Percentiles rank a stretch among this genome's conserved stretches.
These are phyloP conservation scores for Pontederia crassipes DNA, from an alignment of 176 grass and related monocot species.

Conservation along the genomic window DNA sequence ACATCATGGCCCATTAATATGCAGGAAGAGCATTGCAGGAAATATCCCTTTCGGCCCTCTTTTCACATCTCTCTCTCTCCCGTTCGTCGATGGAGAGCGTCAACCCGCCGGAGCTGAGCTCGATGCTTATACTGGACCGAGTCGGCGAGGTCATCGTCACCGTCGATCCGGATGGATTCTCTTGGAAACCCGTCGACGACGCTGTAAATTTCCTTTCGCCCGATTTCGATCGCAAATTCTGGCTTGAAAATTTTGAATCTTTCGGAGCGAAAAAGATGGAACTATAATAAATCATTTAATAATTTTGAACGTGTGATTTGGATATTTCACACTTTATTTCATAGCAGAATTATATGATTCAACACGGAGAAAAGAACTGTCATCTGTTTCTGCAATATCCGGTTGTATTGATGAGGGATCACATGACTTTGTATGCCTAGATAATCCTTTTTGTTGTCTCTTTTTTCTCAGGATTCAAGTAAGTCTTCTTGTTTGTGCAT, in stretches of 20 bases:
- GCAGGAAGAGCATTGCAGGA: too few relatives aligned
- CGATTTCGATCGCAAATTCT: not conserved
- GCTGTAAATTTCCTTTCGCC: conserved; percentile 18
- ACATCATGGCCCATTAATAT: not conserved
- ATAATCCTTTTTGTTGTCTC: not conserved
- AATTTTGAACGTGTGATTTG: too few relatives aligned
- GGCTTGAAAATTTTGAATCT: not conserved
- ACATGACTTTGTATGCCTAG: not conserved
- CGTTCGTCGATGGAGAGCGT: conserved; percentile 30
- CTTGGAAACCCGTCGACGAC: conserved; percentile 38
- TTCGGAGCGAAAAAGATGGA: not conserved
- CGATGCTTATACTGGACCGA: conserved; percentile 46
- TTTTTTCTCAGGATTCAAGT: conserved; percentile 29
- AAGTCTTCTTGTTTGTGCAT: conserved; percentile 48
- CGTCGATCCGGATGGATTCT: conserved; percentile 38
- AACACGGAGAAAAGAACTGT: too few relatives aligned
- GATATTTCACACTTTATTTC: too few relatives aligned
- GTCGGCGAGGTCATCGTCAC: conserved; percentile 49
- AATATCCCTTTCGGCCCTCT: too few relatives aligned
- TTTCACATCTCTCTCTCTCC: not conserved
- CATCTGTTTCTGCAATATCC: too few relatives aligned
- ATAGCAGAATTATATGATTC: too few relatives aligned
- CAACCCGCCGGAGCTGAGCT: not conserved
- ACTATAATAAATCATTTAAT: too few relatives aligned
- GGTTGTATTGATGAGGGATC: too few relatives aligned